Evolutionary conservation across 129 eudicot species (phyloP).

Genomic region (Rutidosis leptorrhynchoides): DNA sequence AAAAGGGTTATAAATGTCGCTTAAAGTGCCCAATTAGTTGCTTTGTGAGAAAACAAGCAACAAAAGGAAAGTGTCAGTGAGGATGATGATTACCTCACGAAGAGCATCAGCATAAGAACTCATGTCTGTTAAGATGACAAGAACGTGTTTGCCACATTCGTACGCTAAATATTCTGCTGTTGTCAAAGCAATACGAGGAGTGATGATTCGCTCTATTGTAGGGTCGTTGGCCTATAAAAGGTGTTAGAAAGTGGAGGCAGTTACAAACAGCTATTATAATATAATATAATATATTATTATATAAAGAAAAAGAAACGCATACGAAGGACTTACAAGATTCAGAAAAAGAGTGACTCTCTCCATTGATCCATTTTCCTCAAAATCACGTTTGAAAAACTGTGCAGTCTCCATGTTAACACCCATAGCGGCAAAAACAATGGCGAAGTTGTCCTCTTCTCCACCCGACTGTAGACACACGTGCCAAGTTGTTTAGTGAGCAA

Average conservation of each 20-base stretch:
- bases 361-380: conserved; percentile 99
- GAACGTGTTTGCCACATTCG: conserved; percentile 99
- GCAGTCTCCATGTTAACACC: conserved; percentile 99
- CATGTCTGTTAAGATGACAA: conserved; percentile 97
- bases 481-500: neutral
- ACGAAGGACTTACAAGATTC: conserved; percentile 57
- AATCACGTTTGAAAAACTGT: conserved; percentile 96
- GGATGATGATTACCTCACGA: conserved; percentile 73
- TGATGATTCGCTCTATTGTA: conserved; percentile 94
- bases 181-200: conserved; percentile 97
- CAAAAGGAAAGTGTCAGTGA: neutral
- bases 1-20: neutral
- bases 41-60: neutral
- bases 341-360: conserved; percentile 98
- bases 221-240: conserved; percentile 89
- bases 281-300: too few species aligned
- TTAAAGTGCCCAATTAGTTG: neutral
- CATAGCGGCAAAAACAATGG: conserved; percentile 99
- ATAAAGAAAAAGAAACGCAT: neutral
- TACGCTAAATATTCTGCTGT: conserved; percentile 97
- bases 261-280: neutral
- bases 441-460: conserved; percentile 96
- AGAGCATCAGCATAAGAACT: conserved; percentile 99
- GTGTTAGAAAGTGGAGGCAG: conserved; percentile 8
- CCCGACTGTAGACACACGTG: conserved; percentile 36